phyloP scores from a whole-genome alignment of 768 basidiomycete genomes.

The Krasilnikovozyma curviuscula region DNA sequence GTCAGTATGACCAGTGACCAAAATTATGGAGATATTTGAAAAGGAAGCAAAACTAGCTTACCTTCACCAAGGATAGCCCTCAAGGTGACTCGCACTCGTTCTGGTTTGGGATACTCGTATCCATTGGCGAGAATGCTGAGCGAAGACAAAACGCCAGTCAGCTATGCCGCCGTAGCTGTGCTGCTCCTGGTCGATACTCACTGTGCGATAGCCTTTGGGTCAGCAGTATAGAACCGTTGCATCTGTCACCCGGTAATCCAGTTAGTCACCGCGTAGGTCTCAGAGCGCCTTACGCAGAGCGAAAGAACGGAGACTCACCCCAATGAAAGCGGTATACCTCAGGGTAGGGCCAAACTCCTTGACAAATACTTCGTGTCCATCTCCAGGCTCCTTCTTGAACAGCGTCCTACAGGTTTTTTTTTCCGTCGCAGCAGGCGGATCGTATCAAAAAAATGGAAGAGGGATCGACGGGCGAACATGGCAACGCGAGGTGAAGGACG shows the following conservation, averaged over 20 bases:
- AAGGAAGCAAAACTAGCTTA: not conserved
- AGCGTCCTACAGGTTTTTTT: too few relatives aligned
- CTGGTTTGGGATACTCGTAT: constrained; percentile 5
- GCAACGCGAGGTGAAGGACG: not conserved
- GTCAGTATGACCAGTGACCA: not conserved
- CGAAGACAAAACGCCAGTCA: not conserved
- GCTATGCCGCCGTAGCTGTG: too few relatives aligned
- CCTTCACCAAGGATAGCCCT: not conserved
- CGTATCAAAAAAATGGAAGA: too few relatives aligned
- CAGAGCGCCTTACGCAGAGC: too few relatives aligned
- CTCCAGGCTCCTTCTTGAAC: not conserved
- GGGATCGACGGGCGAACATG: too few relatives aligned
- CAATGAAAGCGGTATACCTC: not conserved
- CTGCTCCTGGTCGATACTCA: not conserved
- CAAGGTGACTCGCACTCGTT: not conserved
- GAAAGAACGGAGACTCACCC: not conserved
- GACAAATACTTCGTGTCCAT: not conserved
- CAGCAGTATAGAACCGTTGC: constrained; percentile 5
- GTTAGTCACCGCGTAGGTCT: not conserved
- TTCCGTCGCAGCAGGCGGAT: too few relatives aligned
- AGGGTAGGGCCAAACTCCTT: constrained; percentile 1
- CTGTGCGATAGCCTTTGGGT: not conserved
- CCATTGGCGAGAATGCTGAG: constrained; percentile 2
- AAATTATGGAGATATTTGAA: not conserved
- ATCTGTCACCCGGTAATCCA: not conserved